phyloP scores from a whole-genome alignment of 345 rosid species.

The Salix viminalis region DNA sequence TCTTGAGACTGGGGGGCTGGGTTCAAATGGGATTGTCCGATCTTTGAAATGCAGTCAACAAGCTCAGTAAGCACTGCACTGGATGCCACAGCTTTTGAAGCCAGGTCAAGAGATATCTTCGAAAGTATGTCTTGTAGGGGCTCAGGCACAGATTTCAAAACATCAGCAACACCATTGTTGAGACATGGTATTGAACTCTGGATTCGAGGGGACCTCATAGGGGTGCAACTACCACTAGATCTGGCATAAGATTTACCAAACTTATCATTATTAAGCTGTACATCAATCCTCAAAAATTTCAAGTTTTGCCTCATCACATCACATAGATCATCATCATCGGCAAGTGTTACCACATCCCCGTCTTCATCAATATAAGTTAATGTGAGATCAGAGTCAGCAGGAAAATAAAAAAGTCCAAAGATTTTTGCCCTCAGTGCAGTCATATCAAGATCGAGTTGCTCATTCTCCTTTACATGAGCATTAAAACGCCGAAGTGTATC shows the following conservation, averaged over 20 bases:
- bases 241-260: conserved; percentile 29
- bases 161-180: conserved; percentile 44
- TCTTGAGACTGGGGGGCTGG: conserved; percentile 10
- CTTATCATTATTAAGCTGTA: conserved; percentile 34
- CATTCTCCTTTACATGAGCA: conserved; percentile 45
- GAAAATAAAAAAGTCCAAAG: conserved; percentile 47
- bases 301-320: conserved; percentile 70
- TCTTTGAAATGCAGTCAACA: conserved; percentile 38
- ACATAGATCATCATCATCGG: conserved; percentile 63
- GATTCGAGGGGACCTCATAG: conserved; percentile 40
- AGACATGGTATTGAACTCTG: conserved; percentile 36
- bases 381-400: conserved; percentile 45
- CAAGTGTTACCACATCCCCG: conserved; percentile 75
- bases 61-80: conserved; percentile 37
- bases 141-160: conserved; percentile 57
- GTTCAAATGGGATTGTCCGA: conserved; percentile 30
- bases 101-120: conserved; percentile 50
- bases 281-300: conserved; percentile 65
- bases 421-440: conserved; percentile 58
- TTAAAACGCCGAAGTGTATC: conserved; percentile 79
- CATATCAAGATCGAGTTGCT: conserved; percentile 65
- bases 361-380: conserved; percentile 88
- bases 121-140: conserved; percentile 47
- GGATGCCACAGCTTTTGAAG: conserved; percentile 49
- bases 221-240: conserved; percentile 54